A percentile compares a stretch with the other conserved stretches of the same genome.
Conservation (phyloP, 768 basidiomycete species). For the Xerocomus brunneocitrinus region DNA sequence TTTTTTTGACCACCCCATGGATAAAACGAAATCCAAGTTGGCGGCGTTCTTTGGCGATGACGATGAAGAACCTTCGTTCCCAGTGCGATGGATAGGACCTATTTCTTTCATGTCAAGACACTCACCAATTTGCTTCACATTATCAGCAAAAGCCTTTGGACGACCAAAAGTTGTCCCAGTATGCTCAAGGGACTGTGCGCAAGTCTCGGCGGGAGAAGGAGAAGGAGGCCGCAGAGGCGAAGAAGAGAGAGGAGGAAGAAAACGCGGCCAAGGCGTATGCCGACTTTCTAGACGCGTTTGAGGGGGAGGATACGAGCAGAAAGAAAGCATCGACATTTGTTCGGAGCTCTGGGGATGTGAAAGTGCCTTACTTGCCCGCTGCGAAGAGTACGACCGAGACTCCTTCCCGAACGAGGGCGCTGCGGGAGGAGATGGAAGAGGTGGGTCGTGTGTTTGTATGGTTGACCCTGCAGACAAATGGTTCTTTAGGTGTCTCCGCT, state of each 20-base stretch:
- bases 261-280: slow-evolving; percentile 74
- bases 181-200: slow-evolving; percentile 76
- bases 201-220: slow-evolving; percentile 93
- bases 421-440: slow-evolving; percentile 31
- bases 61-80: slow-evolving; percentile 81
- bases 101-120: slow-evolving; percentile 44
- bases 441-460: slow-evolving; percentile 20
- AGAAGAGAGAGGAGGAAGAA: slow-evolving; percentile 79
- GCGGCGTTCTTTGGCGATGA: slow-evolving; percentile 83
- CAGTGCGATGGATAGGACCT: slow-evolving; percentile 86
- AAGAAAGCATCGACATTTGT: slow-evolving; percentile 60
- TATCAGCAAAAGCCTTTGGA: slow-evolving; percentile 81
- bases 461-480: slow-evolving; percentile 1
- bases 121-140: slow-evolving; percentile 57
- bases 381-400: slow-evolving; percentile 28
- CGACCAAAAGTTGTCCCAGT: slow-evolving; percentile 81
- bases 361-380: slow-evolving; percentile 40
- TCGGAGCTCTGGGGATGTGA: slow-evolving; percentile 45
- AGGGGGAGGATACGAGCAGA: slow-evolving; percentile 56
- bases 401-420: slow-evolving; percentile 29
- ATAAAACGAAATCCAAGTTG: slow-evolving; percentile 43
- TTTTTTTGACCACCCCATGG: slow-evolving; percentile 19
- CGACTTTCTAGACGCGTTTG: slow-evolving; percentile 82
- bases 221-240: slow-evolving; percentile 87
- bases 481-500: slow-evolving; percentile 54